Evolutionary conservation across 2,329 filamentous ascomycete species (phyloP).

Genomic region (Arthrinium phaeospermum): DNA sequence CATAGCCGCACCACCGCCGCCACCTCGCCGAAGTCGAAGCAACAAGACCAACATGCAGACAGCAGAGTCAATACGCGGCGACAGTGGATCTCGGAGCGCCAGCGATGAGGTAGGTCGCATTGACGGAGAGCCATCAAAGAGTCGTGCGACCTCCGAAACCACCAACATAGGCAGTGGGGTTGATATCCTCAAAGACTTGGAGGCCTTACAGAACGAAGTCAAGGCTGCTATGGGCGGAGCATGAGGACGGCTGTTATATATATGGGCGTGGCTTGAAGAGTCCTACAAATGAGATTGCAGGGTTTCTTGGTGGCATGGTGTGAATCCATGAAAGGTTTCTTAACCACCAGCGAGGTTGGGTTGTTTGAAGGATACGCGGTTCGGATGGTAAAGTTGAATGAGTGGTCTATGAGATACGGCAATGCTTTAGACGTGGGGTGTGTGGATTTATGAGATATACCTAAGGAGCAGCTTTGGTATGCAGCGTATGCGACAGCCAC

Average conservation of each 20-base stretch:
- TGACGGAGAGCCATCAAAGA: conserved; percentile 30
- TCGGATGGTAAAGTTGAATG: background rate
- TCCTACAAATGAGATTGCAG: background rate
- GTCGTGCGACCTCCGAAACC: conserved; percentile 28
- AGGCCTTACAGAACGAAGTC: conserved; percentile 75
- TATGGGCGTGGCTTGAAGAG: background rate
- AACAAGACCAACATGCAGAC: background rate
- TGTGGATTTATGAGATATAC: background rate
- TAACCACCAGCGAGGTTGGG: background rate
- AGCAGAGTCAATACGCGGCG: conserved; percentile 24
- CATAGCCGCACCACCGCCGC: conserved; percentile 49
- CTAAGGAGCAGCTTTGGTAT: conserved; percentile 1
- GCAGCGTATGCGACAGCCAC: background rate
- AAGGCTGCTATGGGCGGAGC: conserved; percentile 63
- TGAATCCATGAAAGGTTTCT: background rate
- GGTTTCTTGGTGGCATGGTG: background rate
- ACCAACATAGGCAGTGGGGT: conserved; percentile 41
- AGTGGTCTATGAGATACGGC: background rate
- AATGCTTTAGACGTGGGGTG: background rate
- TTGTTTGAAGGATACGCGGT: background rate
- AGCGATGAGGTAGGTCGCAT: conserved; percentile 37
- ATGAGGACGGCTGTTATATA: background rate
- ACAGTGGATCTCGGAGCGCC: conserved; percentile 21
- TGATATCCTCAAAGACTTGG: conserved; percentile 75
- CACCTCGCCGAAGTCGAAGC: conserved; percentile 35